Percentiles rank a stretch among this genome's conserved stretches.
phyloP scores from a whole-genome alignment of 805 yeast species.

The Cephaloascus fragrans region DNA sequence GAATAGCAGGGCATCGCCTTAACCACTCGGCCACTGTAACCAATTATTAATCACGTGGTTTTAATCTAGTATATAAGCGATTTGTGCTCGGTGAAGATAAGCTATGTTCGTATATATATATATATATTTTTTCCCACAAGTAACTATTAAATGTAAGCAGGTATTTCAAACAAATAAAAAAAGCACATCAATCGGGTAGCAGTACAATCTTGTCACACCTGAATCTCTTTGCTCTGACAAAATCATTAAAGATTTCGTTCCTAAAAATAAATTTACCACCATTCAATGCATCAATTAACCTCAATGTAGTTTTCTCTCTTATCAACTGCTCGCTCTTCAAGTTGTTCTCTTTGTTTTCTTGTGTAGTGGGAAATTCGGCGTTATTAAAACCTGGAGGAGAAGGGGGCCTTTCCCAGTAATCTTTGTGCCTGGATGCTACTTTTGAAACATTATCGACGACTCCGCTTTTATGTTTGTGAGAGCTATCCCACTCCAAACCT shows the following conservation, averaged over 20 bases:
- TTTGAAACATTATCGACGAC: conserved; percentile 3
- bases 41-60: no score
- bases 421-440: conserved; percentile 10
- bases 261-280: not conserved
- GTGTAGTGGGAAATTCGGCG: conserved; percentile 51
- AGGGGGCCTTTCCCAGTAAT: conserved; percentile 21
- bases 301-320: conserved; percentile 22
- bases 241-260: not conserved
- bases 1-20: conserved; percentile 65
- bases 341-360: conserved; percentile 32
- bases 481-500: conserved; percentile 3
- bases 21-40: conserved; percentile 69
- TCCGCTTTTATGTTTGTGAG: conserved; percentile 5
- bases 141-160: no score
- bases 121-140: no score
- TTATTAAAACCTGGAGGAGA: conserved; percentile 54
- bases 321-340: conserved; percentile 8
- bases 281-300: conserved; percentile 15
- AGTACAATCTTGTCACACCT: not conserved
- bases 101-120: no score
- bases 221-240: not conserved
- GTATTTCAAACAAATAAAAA: no score
- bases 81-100: no score
- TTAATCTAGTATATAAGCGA: no score
- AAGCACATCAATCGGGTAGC: no score